Percentiles rank a stretch among this genome's conserved stretches.
These are phyloP conservation scores for Eucalyptus erythrocorys DNA, from an alignment of 345 rosid species.

Conservation along the genomic window DNA sequence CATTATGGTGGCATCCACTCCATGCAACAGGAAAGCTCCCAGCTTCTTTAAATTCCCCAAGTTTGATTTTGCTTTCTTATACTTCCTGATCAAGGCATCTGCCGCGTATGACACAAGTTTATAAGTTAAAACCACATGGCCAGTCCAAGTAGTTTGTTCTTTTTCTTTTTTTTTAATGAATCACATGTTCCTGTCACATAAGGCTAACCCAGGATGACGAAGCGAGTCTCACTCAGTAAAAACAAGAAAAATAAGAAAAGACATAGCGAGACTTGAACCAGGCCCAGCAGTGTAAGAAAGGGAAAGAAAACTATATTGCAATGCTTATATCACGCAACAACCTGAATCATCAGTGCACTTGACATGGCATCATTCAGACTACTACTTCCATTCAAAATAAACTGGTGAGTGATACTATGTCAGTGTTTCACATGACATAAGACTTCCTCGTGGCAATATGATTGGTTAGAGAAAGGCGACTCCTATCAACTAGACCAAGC, in stretches of 20 bases:
- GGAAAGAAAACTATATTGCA: background rate
- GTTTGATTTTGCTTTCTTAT: constrained; percentile 32
- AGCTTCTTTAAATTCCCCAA: constrained; percentile 8
- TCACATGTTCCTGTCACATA: background rate
- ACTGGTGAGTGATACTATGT: background rate
- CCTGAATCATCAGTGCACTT: background rate
- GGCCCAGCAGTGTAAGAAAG: background rate
- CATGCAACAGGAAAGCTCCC: constrained; percentile 32
- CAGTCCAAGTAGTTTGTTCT: background rate
- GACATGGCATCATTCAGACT: background rate
- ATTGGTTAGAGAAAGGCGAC: background rate
- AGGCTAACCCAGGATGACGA: background rate
- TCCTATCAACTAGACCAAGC: background rate
- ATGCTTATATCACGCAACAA: background rate
- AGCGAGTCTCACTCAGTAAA: background rate
- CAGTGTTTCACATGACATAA: background rate
- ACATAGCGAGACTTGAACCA: background rate
- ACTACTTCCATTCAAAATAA: background rate
- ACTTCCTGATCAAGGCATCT: constrained; percentile 26
- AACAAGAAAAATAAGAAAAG: background rate
- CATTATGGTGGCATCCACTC: constrained; percentile 48
- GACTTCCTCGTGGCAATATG: background rate
- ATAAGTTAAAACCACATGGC: background rate
- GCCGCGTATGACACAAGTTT: background rate
- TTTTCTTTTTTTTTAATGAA: background rate